phyloP scores from a whole-genome alignment of 2,329 filamentous ascomycete species.

The Xylaria sp. region DNA sequence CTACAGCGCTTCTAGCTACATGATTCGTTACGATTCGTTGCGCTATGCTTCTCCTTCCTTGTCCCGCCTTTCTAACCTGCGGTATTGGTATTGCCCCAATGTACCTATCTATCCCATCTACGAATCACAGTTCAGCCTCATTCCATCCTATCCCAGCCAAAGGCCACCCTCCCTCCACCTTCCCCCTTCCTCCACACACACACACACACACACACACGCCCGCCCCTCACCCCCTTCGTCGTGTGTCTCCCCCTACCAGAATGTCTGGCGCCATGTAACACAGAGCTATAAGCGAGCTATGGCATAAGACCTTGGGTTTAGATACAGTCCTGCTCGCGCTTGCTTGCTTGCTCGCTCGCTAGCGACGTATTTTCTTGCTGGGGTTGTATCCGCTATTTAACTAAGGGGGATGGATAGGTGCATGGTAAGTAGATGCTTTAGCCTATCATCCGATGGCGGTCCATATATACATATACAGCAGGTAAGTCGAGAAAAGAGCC shows the following conservation, averaged over 20 bases:
- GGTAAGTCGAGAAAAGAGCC: not conserved
- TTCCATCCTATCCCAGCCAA: not conserved
- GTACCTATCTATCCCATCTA: not conserved
- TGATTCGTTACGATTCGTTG: no score
- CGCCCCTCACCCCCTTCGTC: conserved; percentile 19
- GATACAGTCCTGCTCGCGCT: not conserved
- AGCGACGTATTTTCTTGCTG: not conserved
- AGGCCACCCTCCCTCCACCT: not conserved
- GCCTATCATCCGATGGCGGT: not conserved
- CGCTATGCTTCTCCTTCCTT: no score
- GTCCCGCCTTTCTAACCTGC: no score
- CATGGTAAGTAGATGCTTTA: not conserved
- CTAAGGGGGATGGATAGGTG: not conserved
- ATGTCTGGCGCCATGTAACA: conserved; percentile 9
- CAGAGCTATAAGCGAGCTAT: not conserved
- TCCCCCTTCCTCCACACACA: not conserved
- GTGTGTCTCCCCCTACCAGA: not conserved
- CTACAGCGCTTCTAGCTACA: no score
- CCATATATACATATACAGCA: not conserved
- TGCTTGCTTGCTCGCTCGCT: not conserved
- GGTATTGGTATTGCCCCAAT: not conserved
- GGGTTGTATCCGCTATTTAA: not conserved
- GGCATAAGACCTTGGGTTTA: not conserved
- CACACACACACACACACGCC: not conserved
- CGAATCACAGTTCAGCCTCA: conserved; percentile 23